Evolutionary conservation across 2,329 filamentous ascomycete genomes (phyloP), one percentile per base, ranked within the genome.

Genomic region (Arthrobotrys entomopaga): DNA sequence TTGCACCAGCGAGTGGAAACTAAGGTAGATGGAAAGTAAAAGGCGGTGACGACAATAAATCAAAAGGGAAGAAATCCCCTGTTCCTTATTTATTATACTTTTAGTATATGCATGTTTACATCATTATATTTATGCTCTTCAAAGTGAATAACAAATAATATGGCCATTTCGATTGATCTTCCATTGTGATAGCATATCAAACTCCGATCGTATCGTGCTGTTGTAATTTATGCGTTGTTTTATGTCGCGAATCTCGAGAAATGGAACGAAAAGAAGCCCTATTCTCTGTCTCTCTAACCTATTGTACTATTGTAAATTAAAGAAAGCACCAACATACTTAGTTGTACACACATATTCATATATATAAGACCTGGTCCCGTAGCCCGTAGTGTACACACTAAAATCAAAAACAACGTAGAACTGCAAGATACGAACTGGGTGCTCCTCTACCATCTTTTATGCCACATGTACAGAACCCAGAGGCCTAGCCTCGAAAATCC

Each of bases 201-300:
- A n/a, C n/a, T n/a, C n/a, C n/a, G n/a, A n/a, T n/a, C n/a, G n/a
- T n/a, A n/a, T n/a, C n/a, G n/a, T n/a, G 16, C 8, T 70, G 65
- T 70, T 63, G 65, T 22, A 70, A 63, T 57, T 70, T 58, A 11
- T 57, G 58, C 43, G 65, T 70, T 70, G 58, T 58, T 50, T 22
- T 19, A 2, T 50, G 22, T 50, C 1, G 10, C n/a, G 7, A 13
- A n/a, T 2, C 19, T 50, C 22, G 46, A 50, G 46, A 50, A 38
- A 26, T 34, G 29, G 10, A 34, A 2, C 10, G 2, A 5, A n/a
- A 8, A 34, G 29, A 34, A 8, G 6, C 7, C 29, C 24, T 10
- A 10, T 34, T 34, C 29, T 34, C 29, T 34, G 7, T 34, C 29
- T 34, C 7, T 34, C 29, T 34, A 7, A 34, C 29, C 29, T 34